Conservation (phyloP, 2,329 filamentous ascomycete genomes). For the Alternaria sp. region DNA sequence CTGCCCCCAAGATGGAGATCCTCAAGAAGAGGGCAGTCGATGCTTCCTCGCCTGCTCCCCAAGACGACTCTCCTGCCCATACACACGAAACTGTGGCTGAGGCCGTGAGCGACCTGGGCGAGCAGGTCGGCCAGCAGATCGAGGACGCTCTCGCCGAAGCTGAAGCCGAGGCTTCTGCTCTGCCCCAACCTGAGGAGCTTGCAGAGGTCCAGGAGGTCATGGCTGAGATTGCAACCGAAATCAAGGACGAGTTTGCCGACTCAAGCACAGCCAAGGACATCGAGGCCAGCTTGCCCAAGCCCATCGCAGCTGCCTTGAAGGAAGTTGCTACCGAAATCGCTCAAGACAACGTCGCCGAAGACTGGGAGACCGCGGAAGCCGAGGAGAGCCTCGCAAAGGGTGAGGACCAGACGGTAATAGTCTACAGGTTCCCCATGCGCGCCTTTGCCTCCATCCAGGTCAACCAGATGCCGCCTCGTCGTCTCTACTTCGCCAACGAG, state of each 20-base stretch:
- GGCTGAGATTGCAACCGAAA: conserved; percentile 55
- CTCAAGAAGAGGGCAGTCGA: conserved; percentile 54
- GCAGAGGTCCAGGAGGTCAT: conserved; percentile 63
- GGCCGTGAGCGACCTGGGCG: conserved; percentile 70
- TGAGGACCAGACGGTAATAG: conserved; percentile 72
- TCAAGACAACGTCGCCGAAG: conserved; percentile 71
- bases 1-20: conserved; percentile 52
- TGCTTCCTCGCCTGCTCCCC: conserved; percentile 36
- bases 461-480: conserved; percentile 60
- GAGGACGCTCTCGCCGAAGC: conserved; percentile 67
- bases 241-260: conserved; percentile 58
- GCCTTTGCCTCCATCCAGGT: conserved; percentile 92
- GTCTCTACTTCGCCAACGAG: conserved; percentile 73
- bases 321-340: conserved; percentile 63
- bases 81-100: conserved; percentile 71
- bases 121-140: conserved; percentile 64
- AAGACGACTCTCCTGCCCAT: conserved; percentile 30
- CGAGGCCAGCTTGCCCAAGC: conserved; percentile 60
- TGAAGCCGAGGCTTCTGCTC: conserved; percentile 43
- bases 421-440: conserved; percentile 96
- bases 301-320: conserved; percentile 63
- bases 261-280: conserved; percentile 60
- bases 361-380: conserved; percentile 86
- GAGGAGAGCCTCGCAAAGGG: conserved; percentile 73
- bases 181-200: conserved; percentile 52